Conservation (phyloP, 148 eudicot genomes). For the Rhododendron vialii region DNA sequence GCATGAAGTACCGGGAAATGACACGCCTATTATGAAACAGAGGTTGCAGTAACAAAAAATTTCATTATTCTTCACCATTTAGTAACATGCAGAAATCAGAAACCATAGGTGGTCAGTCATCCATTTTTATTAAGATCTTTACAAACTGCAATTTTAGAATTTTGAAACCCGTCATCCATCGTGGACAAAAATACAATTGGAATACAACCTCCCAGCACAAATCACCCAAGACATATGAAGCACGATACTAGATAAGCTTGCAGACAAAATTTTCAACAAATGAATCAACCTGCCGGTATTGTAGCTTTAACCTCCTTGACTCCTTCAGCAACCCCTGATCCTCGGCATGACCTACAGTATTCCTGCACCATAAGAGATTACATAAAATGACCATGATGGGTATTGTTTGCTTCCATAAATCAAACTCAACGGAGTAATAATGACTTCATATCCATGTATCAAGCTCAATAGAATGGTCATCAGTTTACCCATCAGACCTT, state of each 20-base stretch:
- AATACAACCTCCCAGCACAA: neutral
- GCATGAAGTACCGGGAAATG: neutral
- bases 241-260: neutral
- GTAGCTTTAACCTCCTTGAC: conserved; percentile 63
- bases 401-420: neutral
- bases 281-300: conserved; percentile 72
- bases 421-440: conserved; percentile 5
- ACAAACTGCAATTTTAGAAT: neutral
- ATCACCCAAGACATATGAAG: neutral
- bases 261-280: neutral
- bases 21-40: neutral
- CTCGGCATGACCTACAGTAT: conserved; percentile 61
- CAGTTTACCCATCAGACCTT: conserved; percentile 34
- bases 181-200: neutral
- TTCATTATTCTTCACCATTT: neutral
- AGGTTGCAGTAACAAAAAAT: neutral
- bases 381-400: neutral
- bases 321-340: conserved; percentile 70
- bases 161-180: neutral
- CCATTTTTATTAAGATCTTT: neutral
- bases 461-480: conserved; percentile 3
- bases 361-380: conserved; percentile 38
- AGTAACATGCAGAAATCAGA: neutral
- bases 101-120: neutral
- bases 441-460: neutral